A percentile compares a stretch with the other conserved stretches of the same genome.
Evolutionary conservation across 257 asterid genomes (phyloP).

Genomic region (Echites panduratus): DNA sequence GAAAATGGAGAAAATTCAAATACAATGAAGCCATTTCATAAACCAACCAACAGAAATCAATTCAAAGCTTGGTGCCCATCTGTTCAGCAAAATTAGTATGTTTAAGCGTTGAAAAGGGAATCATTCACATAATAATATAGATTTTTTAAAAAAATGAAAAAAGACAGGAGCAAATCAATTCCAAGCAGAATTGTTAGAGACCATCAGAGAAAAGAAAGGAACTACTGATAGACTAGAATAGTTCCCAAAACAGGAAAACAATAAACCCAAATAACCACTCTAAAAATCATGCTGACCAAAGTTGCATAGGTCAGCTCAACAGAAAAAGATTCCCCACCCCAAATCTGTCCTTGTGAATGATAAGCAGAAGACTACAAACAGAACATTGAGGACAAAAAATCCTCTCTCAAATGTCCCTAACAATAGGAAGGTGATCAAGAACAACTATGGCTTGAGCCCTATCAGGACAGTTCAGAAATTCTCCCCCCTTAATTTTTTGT

Average conservation of each 20-base stretch:
- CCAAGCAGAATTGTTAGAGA: neutral
- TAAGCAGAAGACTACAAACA: neutral
- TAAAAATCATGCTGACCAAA: neutral
- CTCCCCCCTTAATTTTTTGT: neutral
- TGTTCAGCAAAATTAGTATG: neutral
- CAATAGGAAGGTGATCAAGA: neutral
- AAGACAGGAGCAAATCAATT: neutral
- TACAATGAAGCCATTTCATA: neutral
- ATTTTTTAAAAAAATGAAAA: too few species aligned
- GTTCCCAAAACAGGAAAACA: neutral
- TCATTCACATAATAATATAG: neutral
- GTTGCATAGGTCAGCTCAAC: neutral
- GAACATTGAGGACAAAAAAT: neutral
- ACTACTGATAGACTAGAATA: neutral
- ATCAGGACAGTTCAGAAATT: neutral
- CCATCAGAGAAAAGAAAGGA: neutral
- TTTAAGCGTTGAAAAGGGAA: neutral
- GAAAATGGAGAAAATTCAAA: neutral
- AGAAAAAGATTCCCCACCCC: neutral
- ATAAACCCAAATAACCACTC: neutral
- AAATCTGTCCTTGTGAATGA: neutral
- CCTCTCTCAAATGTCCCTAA: neutral
- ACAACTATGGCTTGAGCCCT: neutral
- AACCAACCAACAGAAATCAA: neutral
- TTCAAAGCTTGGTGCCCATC: neutral